Base-by-base conservation (phyloP, 768 basidiomycete genomes). In the Psilocybe subaeruginosa region DNA sequence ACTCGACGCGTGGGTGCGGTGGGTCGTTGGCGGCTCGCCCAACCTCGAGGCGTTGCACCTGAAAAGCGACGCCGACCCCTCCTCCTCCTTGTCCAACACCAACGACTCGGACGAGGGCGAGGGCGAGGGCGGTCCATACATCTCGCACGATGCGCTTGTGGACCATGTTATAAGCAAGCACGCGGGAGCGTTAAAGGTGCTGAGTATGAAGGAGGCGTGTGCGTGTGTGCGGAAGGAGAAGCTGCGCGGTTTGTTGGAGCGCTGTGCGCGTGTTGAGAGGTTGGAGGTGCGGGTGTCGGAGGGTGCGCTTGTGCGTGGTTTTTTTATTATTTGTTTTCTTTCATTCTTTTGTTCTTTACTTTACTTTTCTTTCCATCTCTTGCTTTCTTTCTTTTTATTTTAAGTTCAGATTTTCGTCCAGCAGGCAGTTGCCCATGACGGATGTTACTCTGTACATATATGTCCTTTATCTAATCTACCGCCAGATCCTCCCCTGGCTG, bases 1-100 rank as follows among this genome's bases (percentile, higher is more conserved):
- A 41, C 64, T 83, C 0, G 78, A 75, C 60, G 76, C 72, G 51
- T 83, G 81, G 81, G 71, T 81, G 27, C 72, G 76, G 12, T 72
- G 74, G 8, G 73, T 75, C 8, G 71, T 80, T 16, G 48, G 71
- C 0, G 63, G 65, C 17, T 75, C 81, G 0, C 73, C 77, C 0
- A 56, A 37, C 14, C 63, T 83, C 16, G 71, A 77, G 61, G 59
- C 58, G 7, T 59, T 82, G 6, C 66, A 61, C 14, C 61, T 82
- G 2, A 67, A 72, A 56, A 68, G 69, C 27, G 72, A 70, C 39
- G 65, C 67, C 3, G 69, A 70, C 3, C 14, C n/a, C 30, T 23
- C 23, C 23, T 23, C 23, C 23, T 23, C 23, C 23, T 23, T 23
- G 23, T 23, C 2, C 23, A 23, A 23, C 23, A 23, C 23, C 23